Base-by-base conservation (phyloP, 306 rosid genomes). In the Begonia fuchsioides region DNA sequence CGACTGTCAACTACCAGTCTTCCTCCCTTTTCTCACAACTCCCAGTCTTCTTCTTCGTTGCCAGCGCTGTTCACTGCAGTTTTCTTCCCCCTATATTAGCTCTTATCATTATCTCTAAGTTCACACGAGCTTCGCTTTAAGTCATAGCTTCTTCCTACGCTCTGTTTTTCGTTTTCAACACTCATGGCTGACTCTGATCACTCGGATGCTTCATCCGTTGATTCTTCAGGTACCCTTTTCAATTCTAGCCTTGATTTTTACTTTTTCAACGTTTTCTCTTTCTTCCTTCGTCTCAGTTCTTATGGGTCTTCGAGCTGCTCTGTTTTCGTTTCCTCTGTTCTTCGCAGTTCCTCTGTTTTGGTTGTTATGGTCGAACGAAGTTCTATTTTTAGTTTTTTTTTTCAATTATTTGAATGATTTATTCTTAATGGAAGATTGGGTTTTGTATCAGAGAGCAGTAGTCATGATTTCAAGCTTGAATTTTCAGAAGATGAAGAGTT, bases 401-500 rank as follows among this genome's bases (percentile, higher is more conserved):
- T 44, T n/a, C 11, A 12, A 32, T 11, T 18, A 26, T 13, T 55
- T n/a, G n/a, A n/a, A n/a, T n/a, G n/a, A n/a, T n/a, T n/a, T n/a
- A n/a, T n/a, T n/a, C n/a, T n/a, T n/a, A n/a, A n/a, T n/a, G n/a
- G n/a, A n/a, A n/a, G n/a, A n/a, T n/a, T n/a, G n/a, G n/a, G n/a
- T n/a, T n/a, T n/a, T 32, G 38, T 15, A 54, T 73, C 56, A 81
- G 95, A 65, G 59, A 58, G 68, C 61, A 56, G 60, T n/a, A 61
- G 76, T 54, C 61, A 74, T 61, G 68, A 45, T 57, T 74, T 77
- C 12, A 72, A 76, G 60, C 65, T 49, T 54, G 81, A 79, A 38
- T 79, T 86, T 52, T 82, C 96, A 51, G 90, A 82, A 64, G 93
- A 82, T 20, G 96, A 86, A 62, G 90, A 86, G 76, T 71, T 72